Evolutionary conservation across 228 moss, liverwort and hornwort species (phyloP), one percentile per base, ranked within the genome.

Genomic region (Sphagnum fallax): DNA sequence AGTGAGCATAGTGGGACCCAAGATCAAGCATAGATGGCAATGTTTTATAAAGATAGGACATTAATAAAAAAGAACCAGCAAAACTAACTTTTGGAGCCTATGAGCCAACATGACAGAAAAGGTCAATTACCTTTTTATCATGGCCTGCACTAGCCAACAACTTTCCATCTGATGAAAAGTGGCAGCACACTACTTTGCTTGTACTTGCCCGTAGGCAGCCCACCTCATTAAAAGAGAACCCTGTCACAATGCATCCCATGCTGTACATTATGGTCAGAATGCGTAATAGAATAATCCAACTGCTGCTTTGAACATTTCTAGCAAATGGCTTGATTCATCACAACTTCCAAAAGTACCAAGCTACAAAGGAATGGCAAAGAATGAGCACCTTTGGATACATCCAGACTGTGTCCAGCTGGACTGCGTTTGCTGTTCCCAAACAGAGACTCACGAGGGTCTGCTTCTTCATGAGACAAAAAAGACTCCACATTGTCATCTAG

Each of bases 401-500:
- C 98, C 92, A 98, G 92, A 73, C 94, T 94, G 70, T 98, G 98
- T 15, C 98, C 98, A 50, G 98, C 98, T 75, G 94, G 98, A 72
- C 98, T 98, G 76, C 94, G 84, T 71, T 98, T 98, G 73, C 83
- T 93, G 85, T 81, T 84, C 66, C 98, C 91, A 74, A 98, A 98
- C 48, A 98, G 88, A 47, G 94, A 89, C 72, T 94, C 98, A 50
- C 94, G 87, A 52, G 98, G 94, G 65, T 98, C 98, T 60, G 92
- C 92, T 81, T 98, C 98, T 71, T 98, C 98, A 60, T 98, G 94
- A 4, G 98, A 98, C 62, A 98, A 72, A 71, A 98, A 98, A 49
- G 98, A 98, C 75, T 98, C 98, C 55, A 98, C 98, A 63, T 98
- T 82, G 68, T 98, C 98, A 74, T 98, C 98, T 75, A 94, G 70